Evolutionary conservation across 441 rosid genomes (phyloP).

Genomic region (Adansonia rubrostipa): DNA sequence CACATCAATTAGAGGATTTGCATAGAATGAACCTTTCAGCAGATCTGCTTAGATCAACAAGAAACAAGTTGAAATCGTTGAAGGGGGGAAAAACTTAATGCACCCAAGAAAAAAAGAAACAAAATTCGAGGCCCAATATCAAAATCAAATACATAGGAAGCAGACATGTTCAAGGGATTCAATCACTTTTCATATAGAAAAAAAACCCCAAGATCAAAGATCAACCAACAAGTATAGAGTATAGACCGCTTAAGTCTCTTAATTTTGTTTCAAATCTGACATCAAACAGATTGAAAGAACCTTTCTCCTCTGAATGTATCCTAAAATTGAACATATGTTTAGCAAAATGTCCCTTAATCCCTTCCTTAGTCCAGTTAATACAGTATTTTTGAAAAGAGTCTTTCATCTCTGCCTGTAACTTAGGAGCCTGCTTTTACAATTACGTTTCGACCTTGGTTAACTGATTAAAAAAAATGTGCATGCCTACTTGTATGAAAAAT

Average conservation of each 20-base stretch:
- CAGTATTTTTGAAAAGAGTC: neutral
- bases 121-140: neutral
- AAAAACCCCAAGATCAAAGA: neutral
- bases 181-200: neutral
- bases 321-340: neutral
- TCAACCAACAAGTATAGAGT: neutral
- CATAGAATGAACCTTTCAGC: slow-evolving; percentile 88
- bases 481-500: too few relatives aligned
- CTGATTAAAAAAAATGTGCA: too few relatives aligned
- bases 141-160: neutral
- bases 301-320: slow-evolving; percentile 3
- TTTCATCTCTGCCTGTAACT: neutral
- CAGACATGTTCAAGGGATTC: neutral
- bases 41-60: slow-evolving; percentile 54
- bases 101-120: neutral
- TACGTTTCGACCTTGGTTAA: too few relatives aligned
- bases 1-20: slow-evolving; percentile 77
- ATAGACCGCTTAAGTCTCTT: slow-evolving; percentile 11
- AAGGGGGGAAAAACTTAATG: neutral
- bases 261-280: neutral
- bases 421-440: slow-evolving; percentile 3
- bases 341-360: neutral
- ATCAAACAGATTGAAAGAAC: slow-evolving; percentile 7
- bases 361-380: neutral
- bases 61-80: neutral